Conservation (phyloP, 192 early-diverging fungal genomes). For the Backusella morwellensis region DNA sequence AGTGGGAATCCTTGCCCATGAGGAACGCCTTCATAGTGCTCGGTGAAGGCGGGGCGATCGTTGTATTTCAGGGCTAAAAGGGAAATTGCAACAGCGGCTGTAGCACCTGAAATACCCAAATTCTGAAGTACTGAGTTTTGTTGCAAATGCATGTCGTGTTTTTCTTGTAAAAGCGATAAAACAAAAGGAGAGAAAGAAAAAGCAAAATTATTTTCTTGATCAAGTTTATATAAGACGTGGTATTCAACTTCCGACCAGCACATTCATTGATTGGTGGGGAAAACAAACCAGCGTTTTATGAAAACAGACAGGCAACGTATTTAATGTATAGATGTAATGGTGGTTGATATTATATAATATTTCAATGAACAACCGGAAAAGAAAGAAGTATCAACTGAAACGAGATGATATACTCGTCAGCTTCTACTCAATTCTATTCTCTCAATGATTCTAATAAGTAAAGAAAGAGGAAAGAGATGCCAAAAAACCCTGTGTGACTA, state of each 20-base stretch:
- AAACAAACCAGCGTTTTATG: no score
- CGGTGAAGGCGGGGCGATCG: slow-evolving; percentile 24
- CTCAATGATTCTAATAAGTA: no score
- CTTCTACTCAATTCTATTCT: no score
- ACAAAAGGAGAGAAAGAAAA: neutral
- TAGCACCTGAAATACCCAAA: neutral
- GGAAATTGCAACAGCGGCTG: neutral
- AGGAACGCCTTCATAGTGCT: slow-evolving; percentile 9
- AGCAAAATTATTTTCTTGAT: neutral
- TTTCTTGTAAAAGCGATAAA: neutral
- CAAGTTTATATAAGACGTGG: neutral
- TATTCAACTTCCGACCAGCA: neutral
- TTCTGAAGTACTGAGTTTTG: neutral
- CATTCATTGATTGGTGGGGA: no score
- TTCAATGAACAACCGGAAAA: no score
- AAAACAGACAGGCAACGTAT: neutral
- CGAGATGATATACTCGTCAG: no score
- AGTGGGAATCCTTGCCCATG: slow-evolving; percentile 14
- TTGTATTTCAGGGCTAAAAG: slow-evolving; percentile 18
- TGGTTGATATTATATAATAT: no score
- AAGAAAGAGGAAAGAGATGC: no score
- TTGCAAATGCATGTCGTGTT: neutral
- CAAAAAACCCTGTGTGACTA: neutral
- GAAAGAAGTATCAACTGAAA: no score
- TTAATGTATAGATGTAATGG: no score